Base-by-base conservation (phyloP, 176 grass and related monocot genomes). In the Cocos nucifera region DNA sequence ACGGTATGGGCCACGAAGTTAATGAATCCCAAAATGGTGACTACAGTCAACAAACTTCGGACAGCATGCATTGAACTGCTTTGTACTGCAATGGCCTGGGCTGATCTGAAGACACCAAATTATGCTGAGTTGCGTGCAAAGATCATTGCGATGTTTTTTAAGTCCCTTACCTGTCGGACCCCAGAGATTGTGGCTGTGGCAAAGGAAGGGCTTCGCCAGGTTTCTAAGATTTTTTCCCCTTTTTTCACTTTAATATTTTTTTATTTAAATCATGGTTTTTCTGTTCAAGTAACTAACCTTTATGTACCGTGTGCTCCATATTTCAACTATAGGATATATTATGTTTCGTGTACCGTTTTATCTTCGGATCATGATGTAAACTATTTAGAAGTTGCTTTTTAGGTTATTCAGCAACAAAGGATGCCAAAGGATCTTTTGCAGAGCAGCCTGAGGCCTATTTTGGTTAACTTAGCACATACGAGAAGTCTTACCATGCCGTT, bases 391-490 rank as follows among this genome's bases (percentile, higher is more conserved):
- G 58, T 53, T 48, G 50, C 64, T 68, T 63, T 62, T 17, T 72
- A 98, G 93, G 93, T 98, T 56, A 86, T 98, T 76, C 93, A 98
- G 62, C 93, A 98, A 62, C 93, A 98, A 79, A 89, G 88, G 78
- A 86, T 98, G 88, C 93, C 93, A 69, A 98, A 98, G 64, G 93
- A 98, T 67, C 93, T 98, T 61, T 71, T 98, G 49, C 93, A 98
- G 62, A 91, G 88, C 71, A 98, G 93, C 71, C 73, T 98, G 68
- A 79, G 93, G 52, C 93, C 93, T 78, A 98, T 98, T 17, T 77
- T 98, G 56, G 93, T 98, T 75, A 98, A 98, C 68, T 88, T 98
- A 70, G 93, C 93, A 49, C 85, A 98, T 35, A 98, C 93, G 53
- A 92, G 75, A 76, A 98, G 88, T 65, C 76, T 98, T 71, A 92